Evolutionary conservation across 2,329 filamentous ascomycete genomes (phyloP).

Genomic region (Paecilomyces sp.): DNA sequence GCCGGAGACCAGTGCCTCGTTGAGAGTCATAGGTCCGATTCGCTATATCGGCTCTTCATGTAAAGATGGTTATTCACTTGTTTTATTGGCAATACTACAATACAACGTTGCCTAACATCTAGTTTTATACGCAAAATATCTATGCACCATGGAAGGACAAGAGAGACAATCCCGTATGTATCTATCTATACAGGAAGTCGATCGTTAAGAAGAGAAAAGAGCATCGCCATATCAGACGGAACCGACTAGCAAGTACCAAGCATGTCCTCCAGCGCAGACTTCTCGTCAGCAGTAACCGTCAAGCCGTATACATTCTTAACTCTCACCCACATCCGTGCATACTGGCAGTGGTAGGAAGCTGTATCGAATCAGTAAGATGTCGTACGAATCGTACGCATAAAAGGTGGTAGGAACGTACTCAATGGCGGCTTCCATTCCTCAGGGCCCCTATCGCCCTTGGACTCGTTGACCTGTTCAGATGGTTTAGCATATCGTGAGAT

Average conservation of each 20-base stretch:
- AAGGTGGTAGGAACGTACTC: slow-evolving; percentile 27
- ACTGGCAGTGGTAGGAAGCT: slow-evolving; percentile 66
- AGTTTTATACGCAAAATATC: no score
- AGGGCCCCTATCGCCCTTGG: slow-evolving; percentile 66
- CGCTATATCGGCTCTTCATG: no score
- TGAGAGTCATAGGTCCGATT: no score
- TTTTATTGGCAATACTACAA: no score
- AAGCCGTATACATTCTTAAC: slow-evolving; percentile 69
- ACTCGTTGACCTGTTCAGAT: slow-evolving; percentile 49
- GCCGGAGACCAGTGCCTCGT: no score
- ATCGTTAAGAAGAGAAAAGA: no score
- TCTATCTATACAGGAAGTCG: no score
- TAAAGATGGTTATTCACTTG: no score
- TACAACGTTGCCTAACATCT: no score
- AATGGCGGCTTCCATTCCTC: slow-evolving; percentile 71
- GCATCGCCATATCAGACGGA: no score
- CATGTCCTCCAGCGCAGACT: slow-evolving; percentile 59
- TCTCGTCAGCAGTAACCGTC: slow-evolving; percentile 65
- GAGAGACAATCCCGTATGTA: no score
- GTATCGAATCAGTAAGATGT: slow-evolving; percentile 7
- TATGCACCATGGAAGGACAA: no score
- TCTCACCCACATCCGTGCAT: slow-evolving; percentile 67
- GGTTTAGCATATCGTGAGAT: background rate
- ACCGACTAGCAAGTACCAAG: slow-evolving; percentile 51
- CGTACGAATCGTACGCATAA: background rate